These are phyloP conservation scores for Noccaea bulbosa DNA, from an alignment of 345 rosid genomes.

Conservation along the genomic window DNA sequence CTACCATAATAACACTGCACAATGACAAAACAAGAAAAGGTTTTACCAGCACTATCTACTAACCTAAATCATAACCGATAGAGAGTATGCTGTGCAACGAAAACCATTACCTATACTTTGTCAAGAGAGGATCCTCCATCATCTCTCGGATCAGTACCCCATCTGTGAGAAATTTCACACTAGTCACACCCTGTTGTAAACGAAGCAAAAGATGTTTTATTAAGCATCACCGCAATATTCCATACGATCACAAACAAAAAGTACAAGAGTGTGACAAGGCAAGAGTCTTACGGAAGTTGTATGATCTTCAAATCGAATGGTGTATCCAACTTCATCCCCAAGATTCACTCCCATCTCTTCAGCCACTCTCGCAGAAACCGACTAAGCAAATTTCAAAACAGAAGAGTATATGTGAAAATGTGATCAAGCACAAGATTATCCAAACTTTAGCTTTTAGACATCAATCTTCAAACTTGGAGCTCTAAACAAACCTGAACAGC, in stretches of 20 bases:
- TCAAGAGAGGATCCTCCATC: constrained; percentile 99
- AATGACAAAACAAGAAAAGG: constrained; percentile 2
- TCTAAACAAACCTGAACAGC: constrained; percentile 87
- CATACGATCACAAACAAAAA: constrained; percentile 1
- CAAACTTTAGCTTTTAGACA: constrained; percentile 19
- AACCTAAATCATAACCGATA: not conserved
- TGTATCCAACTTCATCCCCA: constrained; percentile 96
- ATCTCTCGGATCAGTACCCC: constrained; percentile 93
- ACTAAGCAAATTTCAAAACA: constrained; percentile 45
- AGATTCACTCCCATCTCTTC: constrained; percentile 95
- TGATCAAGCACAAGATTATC: constrained; percentile 17
- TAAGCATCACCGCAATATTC: constrained; percentile 19
- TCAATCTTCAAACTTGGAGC: constrained; percentile 4
- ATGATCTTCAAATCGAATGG: constrained; percentile 88
- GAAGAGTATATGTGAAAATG: not conserved
- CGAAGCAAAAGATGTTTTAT: constrained; percentile 40
- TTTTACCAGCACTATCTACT: constrained; percentile 9
- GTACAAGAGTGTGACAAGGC: not conserved
- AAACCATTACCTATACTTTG: constrained; percentile 79
- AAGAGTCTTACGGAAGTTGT: constrained; percentile 65
- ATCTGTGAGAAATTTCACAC: constrained; percentile 90
- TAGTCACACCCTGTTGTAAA: constrained; percentile 69
- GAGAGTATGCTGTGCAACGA: not conserved
- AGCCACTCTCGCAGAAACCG: constrained; percentile 96
- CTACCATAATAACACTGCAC: constrained; percentile 92